A percentile compares a stretch with the other conserved stretches of the same genome.
These are phyloP conservation scores for Xylariaceae sp. DNA, from an alignment of 2,329 filamentous ascomycete species.

Conservation along the genomic window DNA sequence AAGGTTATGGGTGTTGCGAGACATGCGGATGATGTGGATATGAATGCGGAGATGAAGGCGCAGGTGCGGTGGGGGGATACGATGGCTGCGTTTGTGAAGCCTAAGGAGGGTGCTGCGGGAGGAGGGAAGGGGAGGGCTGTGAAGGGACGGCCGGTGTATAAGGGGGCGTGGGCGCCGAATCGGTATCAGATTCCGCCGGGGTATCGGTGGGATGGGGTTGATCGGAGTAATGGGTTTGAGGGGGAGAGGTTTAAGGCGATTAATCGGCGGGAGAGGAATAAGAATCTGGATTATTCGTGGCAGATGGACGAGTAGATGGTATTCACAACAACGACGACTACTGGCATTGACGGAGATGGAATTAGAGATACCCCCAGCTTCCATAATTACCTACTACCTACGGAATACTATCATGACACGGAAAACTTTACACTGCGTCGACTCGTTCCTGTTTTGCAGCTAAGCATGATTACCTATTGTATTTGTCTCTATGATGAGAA, in stretches of 20 bases:
- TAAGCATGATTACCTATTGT: conserved; percentile 6
- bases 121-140: conserved; percentile 27
- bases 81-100: conserved; percentile 70
- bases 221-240: conserved; percentile 90
- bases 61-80: conserved; percentile 88
- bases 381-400: neutral
- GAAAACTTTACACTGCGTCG: neutral
- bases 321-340: neutral
- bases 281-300: conserved; percentile 85
- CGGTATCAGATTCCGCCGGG: conserved; percentile 89
- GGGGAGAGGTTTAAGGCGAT: conserved; percentile 84
- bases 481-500: conserved; percentile 5
- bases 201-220: conserved; percentile 94
- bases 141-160: conserved; percentile 61
- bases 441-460: neutral
- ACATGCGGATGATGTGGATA: conserved; percentile 72
- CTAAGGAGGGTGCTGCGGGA: no score
- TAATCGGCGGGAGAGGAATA: conserved; percentile 70
- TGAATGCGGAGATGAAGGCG: conserved; percentile 79
- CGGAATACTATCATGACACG: neutral
- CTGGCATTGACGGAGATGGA: conserved; percentile 6
- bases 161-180: conserved; percentile 79
- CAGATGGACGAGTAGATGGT: conserved; percentile 77
- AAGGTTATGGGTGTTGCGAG: conserved; percentile 76
- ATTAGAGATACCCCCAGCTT: conserved; percentile 14